phyloP scores from a whole-genome alignment of 257 asterid genomes.

The Galeopsis tetrahit region DNA sequence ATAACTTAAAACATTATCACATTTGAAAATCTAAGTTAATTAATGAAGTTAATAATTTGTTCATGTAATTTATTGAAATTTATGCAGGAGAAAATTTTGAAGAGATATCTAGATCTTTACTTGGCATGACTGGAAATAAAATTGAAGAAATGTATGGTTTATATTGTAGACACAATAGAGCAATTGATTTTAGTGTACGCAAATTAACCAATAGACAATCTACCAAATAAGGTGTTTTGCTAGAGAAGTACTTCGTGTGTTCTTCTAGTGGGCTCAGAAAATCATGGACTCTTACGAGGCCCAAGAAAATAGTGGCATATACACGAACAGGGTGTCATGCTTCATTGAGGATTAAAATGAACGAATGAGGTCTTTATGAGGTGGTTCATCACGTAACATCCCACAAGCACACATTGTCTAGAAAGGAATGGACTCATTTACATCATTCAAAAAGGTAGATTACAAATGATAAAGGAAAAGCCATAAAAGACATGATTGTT shows the following conservation, averaged over 20 bases:
- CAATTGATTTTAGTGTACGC: neutral
- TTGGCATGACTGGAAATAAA: no score
- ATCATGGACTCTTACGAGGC: neutral
- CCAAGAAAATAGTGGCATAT: neutral
- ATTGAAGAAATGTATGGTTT: neutral
- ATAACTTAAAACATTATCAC: no score
- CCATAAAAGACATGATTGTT: neutral
- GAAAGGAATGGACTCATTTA: neutral
- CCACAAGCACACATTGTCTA: neutral
- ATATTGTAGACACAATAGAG: neutral
- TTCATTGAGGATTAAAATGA: neutral
- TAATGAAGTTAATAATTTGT: no score
- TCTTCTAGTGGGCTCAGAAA: neutral
- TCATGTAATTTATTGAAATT: no score
- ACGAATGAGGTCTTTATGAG: conserved; percentile 5
- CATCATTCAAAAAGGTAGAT: neutral
- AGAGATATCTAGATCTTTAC: no score
- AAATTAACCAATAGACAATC: no score
- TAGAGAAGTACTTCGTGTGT: no score
- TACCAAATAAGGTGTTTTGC: no score
- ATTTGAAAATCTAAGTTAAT: no score
- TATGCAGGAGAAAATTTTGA: no score
- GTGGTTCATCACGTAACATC: neutral
- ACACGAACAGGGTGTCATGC: conserved; percentile 14
- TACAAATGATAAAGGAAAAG: neutral